Evolutionary conservation across 345 rosid species (phyloP).

Genomic region (Eucalyptus curtisii): DNA sequence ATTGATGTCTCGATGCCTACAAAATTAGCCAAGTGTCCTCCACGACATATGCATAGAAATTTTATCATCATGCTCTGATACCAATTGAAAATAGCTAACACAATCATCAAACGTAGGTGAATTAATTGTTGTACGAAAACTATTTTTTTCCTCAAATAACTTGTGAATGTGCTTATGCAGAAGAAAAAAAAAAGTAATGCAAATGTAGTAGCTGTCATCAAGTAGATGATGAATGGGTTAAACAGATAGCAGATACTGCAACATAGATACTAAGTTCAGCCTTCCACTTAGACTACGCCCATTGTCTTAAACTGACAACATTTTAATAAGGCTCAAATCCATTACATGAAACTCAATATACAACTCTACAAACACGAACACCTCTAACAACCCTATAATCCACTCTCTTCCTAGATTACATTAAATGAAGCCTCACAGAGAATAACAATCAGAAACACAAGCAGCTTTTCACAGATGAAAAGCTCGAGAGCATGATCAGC

Average conservation of each 20-base stretch:
- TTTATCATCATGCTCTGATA: neutral
- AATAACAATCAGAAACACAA: neutral
- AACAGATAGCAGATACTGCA: neutral
- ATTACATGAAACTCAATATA: neutral
- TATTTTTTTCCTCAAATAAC: neutral
- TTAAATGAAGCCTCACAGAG: neutral
- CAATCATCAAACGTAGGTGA: neutral
- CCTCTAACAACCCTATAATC: neutral
- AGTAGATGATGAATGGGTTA: neutral
- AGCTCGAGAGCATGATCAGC: neutral
- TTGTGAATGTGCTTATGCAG: neutral
- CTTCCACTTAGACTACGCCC: neutral
- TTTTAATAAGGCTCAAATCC: neutral
- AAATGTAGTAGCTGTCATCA: neutral
- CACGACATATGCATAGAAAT: neutral
- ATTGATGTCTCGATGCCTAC: fast-evolving
- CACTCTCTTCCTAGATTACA: neutral
- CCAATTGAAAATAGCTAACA: neutral
- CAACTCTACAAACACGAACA: neutral
- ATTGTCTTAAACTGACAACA: neutral
- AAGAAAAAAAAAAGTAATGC: neutral
- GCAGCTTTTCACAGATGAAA: neutral
- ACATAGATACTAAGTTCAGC: neutral
- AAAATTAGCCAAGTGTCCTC: neutral
- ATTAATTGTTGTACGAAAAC: neutral